Evolutionary conservation across 768 basidiomycete species (phyloP).

Genomic region (Strobilomyces echinocephalus): DNA sequence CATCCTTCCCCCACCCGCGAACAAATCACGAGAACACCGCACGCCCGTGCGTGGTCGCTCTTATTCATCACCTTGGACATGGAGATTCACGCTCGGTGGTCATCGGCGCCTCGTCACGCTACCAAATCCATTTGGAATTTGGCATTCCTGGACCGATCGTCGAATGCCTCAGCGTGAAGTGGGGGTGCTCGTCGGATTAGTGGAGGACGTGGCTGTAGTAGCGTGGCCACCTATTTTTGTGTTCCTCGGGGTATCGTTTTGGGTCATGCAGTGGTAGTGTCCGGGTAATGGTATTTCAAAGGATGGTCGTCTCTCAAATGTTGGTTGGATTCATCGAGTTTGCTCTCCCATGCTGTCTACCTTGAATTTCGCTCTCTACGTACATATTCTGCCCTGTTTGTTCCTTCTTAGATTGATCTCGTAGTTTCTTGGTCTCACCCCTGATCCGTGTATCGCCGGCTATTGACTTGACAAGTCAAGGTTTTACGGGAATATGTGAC

Average conservation of each 20-base stretch:
- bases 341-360: not conserved
- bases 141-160: constrained; percentile 5
- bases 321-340: not conserved
- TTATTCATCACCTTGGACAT: constrained; percentile 17
- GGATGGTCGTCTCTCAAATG: too few species aligned
- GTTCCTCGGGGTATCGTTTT: constrained; percentile 33
- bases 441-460: constrained; percentile 6
- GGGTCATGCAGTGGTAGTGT: constrained; percentile 27
- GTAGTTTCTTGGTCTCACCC: not conserved
- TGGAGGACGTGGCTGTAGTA: constrained; percentile 29
- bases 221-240: constrained; percentile 35
- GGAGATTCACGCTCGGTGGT: constrained; percentile 24
- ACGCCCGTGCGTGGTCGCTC: constrained; percentile 11
- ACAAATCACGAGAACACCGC: constrained; percentile 8
- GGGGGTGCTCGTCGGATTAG: constrained; percentile 28
- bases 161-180: constrained; percentile 14
- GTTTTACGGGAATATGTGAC: not conserved
- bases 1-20: constrained; percentile 17
- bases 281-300: not conserved
- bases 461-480: not conserved
- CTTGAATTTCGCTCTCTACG: not conserved
- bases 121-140: constrained; percentile 13
- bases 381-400: not conserved
- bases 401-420: not conserved
- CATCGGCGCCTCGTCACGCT: constrained; percentile 23